phyloP scores from a whole-genome alignment of 768 basidiomycete genomes.

The Crassisporium funariophilum region DNA sequence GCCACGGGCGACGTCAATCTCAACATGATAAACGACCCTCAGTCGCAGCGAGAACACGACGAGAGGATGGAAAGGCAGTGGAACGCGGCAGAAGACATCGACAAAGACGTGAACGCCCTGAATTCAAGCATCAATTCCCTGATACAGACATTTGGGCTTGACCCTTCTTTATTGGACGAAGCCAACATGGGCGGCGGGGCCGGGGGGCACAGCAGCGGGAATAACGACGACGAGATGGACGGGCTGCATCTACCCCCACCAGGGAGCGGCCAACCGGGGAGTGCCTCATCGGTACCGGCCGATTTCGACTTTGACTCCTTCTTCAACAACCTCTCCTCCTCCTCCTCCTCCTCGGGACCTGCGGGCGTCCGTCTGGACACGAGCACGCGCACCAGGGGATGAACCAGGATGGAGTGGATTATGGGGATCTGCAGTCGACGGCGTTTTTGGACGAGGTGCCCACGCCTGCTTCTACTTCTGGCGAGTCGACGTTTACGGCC shows the following conservation, averaged over 20 bases:
- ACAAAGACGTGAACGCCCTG: slow-evolving; percentile 71
- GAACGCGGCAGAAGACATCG: slow-evolving; percentile 63
- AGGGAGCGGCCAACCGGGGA: slow-evolving; percentile 1
- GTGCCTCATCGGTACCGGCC: neutral
- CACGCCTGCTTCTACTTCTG: slow-evolving; percentile 23
- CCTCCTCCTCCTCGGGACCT: too few species aligned
- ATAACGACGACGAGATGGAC: slow-evolving; percentile 1
- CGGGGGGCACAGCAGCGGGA: slow-evolving; percentile 1
- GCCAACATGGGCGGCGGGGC: neutral
- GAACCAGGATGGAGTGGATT: slow-evolving; percentile 12
- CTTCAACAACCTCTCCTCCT: slow-evolving; percentile 19
- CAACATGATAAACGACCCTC: slow-evolving; percentile 31
- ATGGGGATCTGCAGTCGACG: slow-evolving; percentile 17
- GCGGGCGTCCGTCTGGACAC: neutral
- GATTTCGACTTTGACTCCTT: slow-evolving; percentile 33
- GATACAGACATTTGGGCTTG: slow-evolving; percentile 70
- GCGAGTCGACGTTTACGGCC: slow-evolving; percentile 13
- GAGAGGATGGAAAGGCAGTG: slow-evolving; percentile 53
- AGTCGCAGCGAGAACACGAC: slow-evolving; percentile 26
- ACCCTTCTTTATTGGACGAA: slow-evolving; percentile 40
- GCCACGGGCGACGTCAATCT: slow-evolving; percentile 27
- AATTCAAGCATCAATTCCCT: slow-evolving; percentile 70
- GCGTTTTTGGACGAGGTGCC: slow-evolving; percentile 32
- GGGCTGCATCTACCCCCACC: neutral
- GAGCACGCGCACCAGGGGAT: slow-evolving; percentile 1